Conservation (phyloP, 2,329 filamentous ascomycete species). For the Sporothrix humicola region DNA sequence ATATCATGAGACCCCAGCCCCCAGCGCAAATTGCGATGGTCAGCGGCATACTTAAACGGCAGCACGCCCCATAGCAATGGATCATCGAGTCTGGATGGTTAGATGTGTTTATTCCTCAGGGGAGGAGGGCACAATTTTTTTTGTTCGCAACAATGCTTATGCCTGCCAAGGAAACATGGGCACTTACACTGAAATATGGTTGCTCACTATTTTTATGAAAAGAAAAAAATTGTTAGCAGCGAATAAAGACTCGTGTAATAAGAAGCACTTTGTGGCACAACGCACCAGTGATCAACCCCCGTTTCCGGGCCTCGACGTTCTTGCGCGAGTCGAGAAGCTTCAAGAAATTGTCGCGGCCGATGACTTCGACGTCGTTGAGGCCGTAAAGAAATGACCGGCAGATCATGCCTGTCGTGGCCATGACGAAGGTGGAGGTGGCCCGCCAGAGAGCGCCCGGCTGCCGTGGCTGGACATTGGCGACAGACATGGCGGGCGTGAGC, state of each 20-base stretch:
- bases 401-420: conserved; percentile 73
- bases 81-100: conserved; percentile 76
- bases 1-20: conserved; percentile 92
- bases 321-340: conserved; percentile 74
- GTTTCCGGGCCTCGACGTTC: conserved; percentile 68
- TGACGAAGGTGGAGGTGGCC: conserved; percentile 71
- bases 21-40: conserved; percentile 81
- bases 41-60: conserved; percentile 73
- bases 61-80: conserved; percentile 92
- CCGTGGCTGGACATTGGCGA: conserved; percentile 36
- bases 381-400: conserved; percentile 77
- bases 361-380: conserved; percentile 75
- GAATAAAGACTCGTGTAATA: too few species aligned
- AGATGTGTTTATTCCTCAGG: not conserved
- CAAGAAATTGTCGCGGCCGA: conserved; percentile 77
- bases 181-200: conserved; percentile 87
- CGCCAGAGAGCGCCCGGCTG: conserved; percentile 72
- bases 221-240: not conserved
- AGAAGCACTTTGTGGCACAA: conserved; percentile 17
- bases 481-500: conserved; percentile 24
- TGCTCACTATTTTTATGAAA: conserved; percentile 66
- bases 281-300: conserved; percentile 83
- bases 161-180: too few species aligned
- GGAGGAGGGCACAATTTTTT: not conserved
- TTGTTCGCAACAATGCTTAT: not conserved